Evolutionary conservation across 2,329 filamentous ascomycete species (phyloP), one percentile per base, ranked within the genome.

Genomic region (Macrophomina tecta): DNA sequence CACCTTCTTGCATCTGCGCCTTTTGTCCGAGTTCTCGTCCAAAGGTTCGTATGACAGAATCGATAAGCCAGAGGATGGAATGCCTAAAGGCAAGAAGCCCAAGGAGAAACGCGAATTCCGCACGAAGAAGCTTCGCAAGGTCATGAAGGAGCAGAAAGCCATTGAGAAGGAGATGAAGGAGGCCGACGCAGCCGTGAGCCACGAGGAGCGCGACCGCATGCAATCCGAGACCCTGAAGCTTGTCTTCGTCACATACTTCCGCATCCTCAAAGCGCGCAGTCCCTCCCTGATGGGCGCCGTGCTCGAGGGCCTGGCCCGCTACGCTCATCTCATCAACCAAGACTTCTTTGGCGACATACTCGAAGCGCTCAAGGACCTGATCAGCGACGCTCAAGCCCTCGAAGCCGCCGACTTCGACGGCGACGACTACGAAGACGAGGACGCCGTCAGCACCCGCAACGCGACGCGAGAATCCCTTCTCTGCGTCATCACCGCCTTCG

Each of bases 321-420:
- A 97, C 76, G 90, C 94, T 3, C 95, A 97, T 77, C 86, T 99
- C 68, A 99, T 99, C 84, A 99, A 99, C 81, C 93, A 99, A 76
- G 93, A 99, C 76, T 98, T 99, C 83, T 99, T 99, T 73, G 95
- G 94, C 34, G 95, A 99, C 76, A 85, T 99, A 36, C 87, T 99
- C 11, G 95, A 98, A 80, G 94, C 93, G 0, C 84, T 99, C 46
- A 96, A 97, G 78, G 95, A 99, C 70, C 86, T 99, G 52, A 94
- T 98, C 73, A 87, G 88, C 4, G 88, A 94, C 71, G 90, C 91
- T 63, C 78, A 83, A 67, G 77, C 81, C 46, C 76, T 78, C n/a
- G 78, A 78, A 14, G 73, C 81, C 2, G 79, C 81, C 8, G 76
- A 81, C 3, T 76, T 77, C 11, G 74, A 76, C 34, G 81, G 83